Conservation (phyloP, 2,329 filamentous ascomycete species). For the Botrytis medusae region DNA sequence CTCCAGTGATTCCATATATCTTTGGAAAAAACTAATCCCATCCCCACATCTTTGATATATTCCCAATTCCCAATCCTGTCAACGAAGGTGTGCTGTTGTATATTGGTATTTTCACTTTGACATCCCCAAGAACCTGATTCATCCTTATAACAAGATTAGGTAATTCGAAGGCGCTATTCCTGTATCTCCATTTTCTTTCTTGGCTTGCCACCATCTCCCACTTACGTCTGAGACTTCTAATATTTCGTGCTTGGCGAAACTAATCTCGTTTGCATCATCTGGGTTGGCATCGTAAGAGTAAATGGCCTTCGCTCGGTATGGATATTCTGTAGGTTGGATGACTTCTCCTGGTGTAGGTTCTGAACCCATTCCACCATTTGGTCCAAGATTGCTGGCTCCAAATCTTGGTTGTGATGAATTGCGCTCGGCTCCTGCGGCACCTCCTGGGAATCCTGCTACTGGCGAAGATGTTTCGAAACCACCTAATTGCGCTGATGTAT, state of each 20-base stretch:
- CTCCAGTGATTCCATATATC: slow-evolving; percentile 22
- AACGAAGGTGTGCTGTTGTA: slow-evolving; percentile 12
- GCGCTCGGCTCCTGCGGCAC: slow-evolving; percentile 47
- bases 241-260: slow-evolving; percentile 93
- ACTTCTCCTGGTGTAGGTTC: slow-evolving; percentile 51
- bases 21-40: slow-evolving; percentile 27
- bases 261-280: slow-evolving; percentile 96
- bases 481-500: slow-evolving; percentile 90
- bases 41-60: slow-evolving; percentile 9
- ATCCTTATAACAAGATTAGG: slow-evolving; percentile 68
- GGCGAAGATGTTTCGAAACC: slow-evolving; percentile 96
- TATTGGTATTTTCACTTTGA: slow-evolving; percentile 6
- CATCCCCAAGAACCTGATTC: not conserved
- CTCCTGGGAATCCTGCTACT: slow-evolving; percentile 47
- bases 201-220: slow-evolving; percentile 96
- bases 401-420: slow-evolving; percentile 56
- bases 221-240: slow-evolving; percentile 95
- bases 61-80: slow-evolving; percentile 21
- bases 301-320: slow-evolving; percentile 96
- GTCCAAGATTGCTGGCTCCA: slow-evolving; percentile 41
- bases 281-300: slow-evolving; percentile 99
- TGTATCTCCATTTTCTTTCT: slow-evolving; percentile 91
- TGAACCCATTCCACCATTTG: slow-evolving; percentile 38
- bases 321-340: slow-evolving; percentile 83
- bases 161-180: slow-evolving; percentile 89